Evolutionary conservation across 768 basidiomycete genomes (phyloP), one percentile per base, ranked within the genome.

Genomic region (Thelephora aurantiotincta): DNA sequence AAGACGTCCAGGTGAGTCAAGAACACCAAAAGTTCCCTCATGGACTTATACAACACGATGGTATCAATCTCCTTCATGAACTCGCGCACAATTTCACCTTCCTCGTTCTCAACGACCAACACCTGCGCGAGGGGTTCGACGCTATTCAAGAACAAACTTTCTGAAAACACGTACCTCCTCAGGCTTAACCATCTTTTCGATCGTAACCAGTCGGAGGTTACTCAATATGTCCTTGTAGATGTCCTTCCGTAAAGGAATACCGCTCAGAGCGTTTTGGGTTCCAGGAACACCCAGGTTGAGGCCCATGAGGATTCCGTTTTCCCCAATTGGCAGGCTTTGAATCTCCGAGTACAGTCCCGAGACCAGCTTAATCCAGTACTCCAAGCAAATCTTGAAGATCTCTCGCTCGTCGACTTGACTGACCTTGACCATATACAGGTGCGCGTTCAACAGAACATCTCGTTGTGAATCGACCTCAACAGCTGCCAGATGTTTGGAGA

Each of bases 1-100:
- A 73, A 66, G 37, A 92, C 90, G 63, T 97, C 92, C 52, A 97
- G 65, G 70, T 97, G 91, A 1, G 92, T 96, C 50, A 96, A 77
- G 61, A 94, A 97, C 37, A 97, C 93, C 50, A 97, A 73, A 13
- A 94, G 74, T 63, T 94, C 90, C 54, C 91, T 80, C 91, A 97
- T 94, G 35, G 82, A 83, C 71, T 96, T 97, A 74, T 96, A 97
- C 19, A 97, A 71, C 18, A 94, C 91, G 54, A 96, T 94, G 34
- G 92, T 97, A 61, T 97, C 92, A 55, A 69, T 79, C 67, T 97
- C 92, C 68, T 94, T 86, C 87, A 93, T 86, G 64, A 94, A 93
- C 63, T 97, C 92, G 53, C 92, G 77, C 12, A 97, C 92, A 51
- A 96, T 92, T 70, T 97, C 93, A 51, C 92, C 93, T 62, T 97